Percentiles rank a stretch among this genome's conserved stretches.
phyloP scores from a whole-genome alignment of 805 yeast genomes.

The Kodamaea hsintzibuensis region DNA sequence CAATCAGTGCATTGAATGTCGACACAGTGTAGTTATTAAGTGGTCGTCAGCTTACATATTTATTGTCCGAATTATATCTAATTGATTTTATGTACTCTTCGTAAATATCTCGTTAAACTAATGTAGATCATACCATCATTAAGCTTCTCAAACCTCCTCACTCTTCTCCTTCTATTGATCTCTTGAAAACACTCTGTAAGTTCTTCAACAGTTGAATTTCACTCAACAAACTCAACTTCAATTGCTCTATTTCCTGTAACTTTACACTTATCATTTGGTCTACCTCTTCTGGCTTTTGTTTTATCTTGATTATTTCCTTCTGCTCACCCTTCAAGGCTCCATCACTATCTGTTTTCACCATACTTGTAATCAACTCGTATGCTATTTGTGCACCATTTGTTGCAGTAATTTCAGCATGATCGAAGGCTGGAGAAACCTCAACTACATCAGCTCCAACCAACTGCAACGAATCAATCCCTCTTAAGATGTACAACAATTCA shows the following conservation, averaged over 20 bases:
- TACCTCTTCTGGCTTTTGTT: not conserved
- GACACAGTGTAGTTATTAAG: too few species aligned
- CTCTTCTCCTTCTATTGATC: not conserved
- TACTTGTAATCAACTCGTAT: slow-evolving; percentile 68
- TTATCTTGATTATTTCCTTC: not conserved
- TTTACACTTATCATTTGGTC: slow-evolving; percentile 3
- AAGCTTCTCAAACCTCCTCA: not conserved
- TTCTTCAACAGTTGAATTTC: slow-evolving; percentile 13
- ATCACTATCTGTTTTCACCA: slow-evolving; percentile 55
- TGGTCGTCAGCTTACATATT: too few species aligned
- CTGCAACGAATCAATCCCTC: slow-evolving; percentile 45
- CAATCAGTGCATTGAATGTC: too few species aligned
- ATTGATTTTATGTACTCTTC: too few species aligned
- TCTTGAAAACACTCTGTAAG: not conserved
- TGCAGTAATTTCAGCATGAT: slow-evolving; percentile 64
- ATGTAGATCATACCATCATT: too few species aligned
- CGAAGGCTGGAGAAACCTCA: slow-evolving; percentile 65
- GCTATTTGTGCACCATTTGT: slow-evolving; percentile 72
- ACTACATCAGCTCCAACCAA: slow-evolving; percentile 59
- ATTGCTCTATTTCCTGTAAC: slow-evolving; percentile 16
- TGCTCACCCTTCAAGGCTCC: not conserved
- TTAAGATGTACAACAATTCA: slow-evolving; percentile 49
- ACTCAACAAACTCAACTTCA: slow-evolving; percentile 10
- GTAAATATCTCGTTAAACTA: too few species aligned
- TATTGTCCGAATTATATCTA: too few species aligned